phyloP scores from a whole-genome alignment of 2,329 filamentous ascomycete species.

The Thielaviopsis punctulata region DNA sequence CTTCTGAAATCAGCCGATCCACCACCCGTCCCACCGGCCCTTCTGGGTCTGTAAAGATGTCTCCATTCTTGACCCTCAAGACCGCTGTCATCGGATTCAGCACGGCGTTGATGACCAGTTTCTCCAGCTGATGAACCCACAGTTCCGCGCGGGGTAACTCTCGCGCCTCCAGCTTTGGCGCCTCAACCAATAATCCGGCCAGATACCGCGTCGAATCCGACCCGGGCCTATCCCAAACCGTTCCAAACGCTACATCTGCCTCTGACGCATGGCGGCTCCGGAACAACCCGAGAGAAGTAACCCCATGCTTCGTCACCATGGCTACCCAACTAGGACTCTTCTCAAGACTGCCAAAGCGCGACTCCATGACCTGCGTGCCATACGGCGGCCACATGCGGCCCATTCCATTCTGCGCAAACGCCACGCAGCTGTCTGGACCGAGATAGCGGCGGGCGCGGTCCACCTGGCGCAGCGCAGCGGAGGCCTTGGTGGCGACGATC shows the following conservation, averaged over 20 bases:
- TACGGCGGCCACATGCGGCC: conserved; percentile 43
- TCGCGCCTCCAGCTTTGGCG: conserved; percentile 26
- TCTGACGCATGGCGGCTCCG: conserved; percentile 33
- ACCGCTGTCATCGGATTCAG: conserved; percentile 78
- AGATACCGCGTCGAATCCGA: conserved; percentile 20
- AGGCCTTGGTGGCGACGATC: conserved; percentile 62
- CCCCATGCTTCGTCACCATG: conserved; percentile 43
- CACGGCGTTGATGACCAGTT: conserved; percentile 62
- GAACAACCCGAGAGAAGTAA: conserved; percentile 33
- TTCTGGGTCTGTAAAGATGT: conserved; percentile 39
- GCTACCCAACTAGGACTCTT: conserved; percentile 51
- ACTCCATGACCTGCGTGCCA: conserved; percentile 25
- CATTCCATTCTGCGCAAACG: conserved; percentile 80
- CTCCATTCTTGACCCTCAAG: conserved; percentile 62
- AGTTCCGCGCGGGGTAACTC: conserved; percentile 26
- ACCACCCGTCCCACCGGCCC: conserved; percentile 40
- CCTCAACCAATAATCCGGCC: conserved; percentile 23
- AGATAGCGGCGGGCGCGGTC: conserved; percentile 43
- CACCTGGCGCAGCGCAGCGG: conserved; percentile 44
- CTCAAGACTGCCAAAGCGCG: conserved; percentile 22
- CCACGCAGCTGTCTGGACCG: conserved; percentile 49
- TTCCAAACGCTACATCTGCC: conserved; percentile 30
- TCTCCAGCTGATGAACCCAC: conserved; percentile 59
- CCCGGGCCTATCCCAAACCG: conserved; percentile 21
- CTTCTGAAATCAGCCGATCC: conserved; percentile 55